Conservation (phyloP, 1,284 basidiomycete species). For the Meira miltonrushii region DNA sequence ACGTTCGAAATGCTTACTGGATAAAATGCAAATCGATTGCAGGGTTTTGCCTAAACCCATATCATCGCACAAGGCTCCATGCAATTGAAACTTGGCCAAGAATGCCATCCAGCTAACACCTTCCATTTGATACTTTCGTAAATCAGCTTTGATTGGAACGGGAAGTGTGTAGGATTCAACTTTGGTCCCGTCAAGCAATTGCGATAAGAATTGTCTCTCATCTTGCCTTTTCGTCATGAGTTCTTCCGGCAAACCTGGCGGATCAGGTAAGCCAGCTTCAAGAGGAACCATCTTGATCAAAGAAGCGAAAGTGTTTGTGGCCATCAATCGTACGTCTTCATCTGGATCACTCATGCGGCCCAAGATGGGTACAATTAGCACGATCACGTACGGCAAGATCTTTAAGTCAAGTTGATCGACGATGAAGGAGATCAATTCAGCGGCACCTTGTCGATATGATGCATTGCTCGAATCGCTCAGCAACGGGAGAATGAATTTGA, state of each 20-base stretch:
- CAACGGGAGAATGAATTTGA: constrained; percentile 78
- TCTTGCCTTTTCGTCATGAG: constrained; percentile 68
- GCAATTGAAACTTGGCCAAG: constrained; percentile 74
- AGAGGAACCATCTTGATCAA: constrained; percentile 99
- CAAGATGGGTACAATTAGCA: constrained; percentile 90
- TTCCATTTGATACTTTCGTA: constrained; percentile 95
- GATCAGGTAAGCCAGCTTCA: constrained; percentile 93
- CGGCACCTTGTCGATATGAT: constrained; percentile 78
- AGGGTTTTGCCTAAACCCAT: constrained; percentile 99
- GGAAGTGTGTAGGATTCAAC: constrained; percentile 87
- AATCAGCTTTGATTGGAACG: constrained; percentile 81
- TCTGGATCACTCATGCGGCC: constrained; percentile 96
- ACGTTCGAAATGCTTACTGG: constrained; percentile 87
- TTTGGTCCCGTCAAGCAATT: constrained; percentile 72
- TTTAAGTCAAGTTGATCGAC: constrained; percentile 88
- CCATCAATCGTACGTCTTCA: constrained; percentile 81
- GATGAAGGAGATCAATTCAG: constrained; percentile 78
- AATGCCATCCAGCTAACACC: constrained; percentile 99
- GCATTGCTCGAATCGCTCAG: constrained; percentile 75
- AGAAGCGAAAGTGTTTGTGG: constrained; percentile 94
- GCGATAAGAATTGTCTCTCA: constrained; percentile 86
- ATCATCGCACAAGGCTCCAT: constrained; percentile 97
- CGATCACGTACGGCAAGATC: constrained; percentile 92
- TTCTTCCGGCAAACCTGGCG: constrained; percentile 82
- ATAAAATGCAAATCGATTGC: constrained; percentile 95